Base-by-base conservation (phyloP, 306 rosid species). In the Acacia acuminata region DNA sequence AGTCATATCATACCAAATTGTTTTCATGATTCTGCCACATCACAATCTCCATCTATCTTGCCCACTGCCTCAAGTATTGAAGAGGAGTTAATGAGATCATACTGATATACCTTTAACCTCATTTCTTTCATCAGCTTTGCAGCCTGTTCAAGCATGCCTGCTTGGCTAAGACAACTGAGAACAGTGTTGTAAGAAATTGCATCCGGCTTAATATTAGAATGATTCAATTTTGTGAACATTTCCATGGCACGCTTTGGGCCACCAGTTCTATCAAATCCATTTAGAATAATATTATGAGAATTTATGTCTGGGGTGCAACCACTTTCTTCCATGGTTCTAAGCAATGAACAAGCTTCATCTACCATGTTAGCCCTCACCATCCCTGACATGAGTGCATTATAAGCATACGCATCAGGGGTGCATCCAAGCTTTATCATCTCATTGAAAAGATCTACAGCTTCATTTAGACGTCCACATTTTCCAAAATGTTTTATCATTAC, bases 1-100 rank as follows among this genome's bases (percentile, higher is more conserved):
- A 45, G 58, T 43, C 24, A 22, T 43, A 44, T n/a, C 76, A 45
- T 48, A 77, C 76, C 51, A 30, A 69, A 56, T 66, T 42, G 50
- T 50, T 85, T 64, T 85, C 81, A 85, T 11, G 80, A 77, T 67
- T 53, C 81, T 16, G 53, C 76, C 80, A 80, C 5, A 61, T 73
- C 61, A 32, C 58, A 56, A 61, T 84, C 92, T 66, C 89, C 96
- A 83, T 96, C 96, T 67, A 93, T 90, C 87, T 88, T 96, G 80
- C 98, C 99, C 51, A 96, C 96, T n/a, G 98, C 99, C 87, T 96
- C 96, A 10, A 96, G 93, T 79, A 96, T 93, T 30, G 98, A 96
- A 16, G 98, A 92, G 91, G 92, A 93, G 11, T 97, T 93, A 82
- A 93, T 93, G 76, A 60, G 83, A 80, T 96, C 96, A 70, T 93